phyloP scores from a whole-genome alignment of 2,329 filamentous ascomycete genomes.

The Fusarium sarcochroum region DNA sequence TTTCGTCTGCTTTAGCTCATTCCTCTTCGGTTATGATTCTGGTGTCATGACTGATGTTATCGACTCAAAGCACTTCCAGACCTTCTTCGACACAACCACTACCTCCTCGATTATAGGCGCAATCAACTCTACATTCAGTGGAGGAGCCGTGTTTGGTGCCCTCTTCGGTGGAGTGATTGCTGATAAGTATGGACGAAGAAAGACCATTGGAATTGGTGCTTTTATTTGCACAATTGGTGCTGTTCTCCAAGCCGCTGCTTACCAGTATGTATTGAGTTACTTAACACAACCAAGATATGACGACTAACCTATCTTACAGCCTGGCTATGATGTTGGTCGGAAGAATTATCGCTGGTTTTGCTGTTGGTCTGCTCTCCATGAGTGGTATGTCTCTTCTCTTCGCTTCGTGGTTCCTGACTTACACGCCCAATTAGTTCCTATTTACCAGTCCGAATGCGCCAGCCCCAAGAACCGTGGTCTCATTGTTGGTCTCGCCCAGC shows the following conservation, averaged over 20 bases:
- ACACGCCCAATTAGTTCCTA: constrained; percentile 46
- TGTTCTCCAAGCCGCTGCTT: constrained; percentile 66
- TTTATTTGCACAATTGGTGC: constrained; percentile 66
- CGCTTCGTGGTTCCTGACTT: constrained; percentile 57
- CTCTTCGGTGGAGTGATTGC: constrained; percentile 58
- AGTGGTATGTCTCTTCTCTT: constrained; percentile 47
- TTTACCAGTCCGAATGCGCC: constrained; percentile 47
- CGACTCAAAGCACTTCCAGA: constrained; percentile 65
- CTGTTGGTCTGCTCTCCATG: constrained; percentile 56
- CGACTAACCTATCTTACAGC: constrained; percentile 59
- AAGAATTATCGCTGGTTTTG: constrained; percentile 45
- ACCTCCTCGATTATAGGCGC: constrained; percentile 62
- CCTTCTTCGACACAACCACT: constrained; percentile 66
- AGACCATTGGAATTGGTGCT: constrained; percentile 67
- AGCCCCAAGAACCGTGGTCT: constrained; percentile 49
- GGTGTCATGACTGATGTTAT: constrained; percentile 64
- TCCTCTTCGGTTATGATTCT: constrained; percentile 61
- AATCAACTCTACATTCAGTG: constrained; percentile 70
- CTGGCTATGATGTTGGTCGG: constrained; percentile 46
- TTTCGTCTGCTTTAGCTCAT: constrained; percentile 49
- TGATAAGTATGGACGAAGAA: constrained; percentile 68
- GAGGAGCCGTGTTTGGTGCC: constrained; percentile 47
- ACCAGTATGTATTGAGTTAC: constrained; percentile 35
- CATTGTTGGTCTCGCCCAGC: constrained; percentile 68
- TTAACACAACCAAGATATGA: constrained; percentile 59